Percentiles rank a stretch among this genome's conserved stretches.
phyloP scores from a whole-genome alignment of 768 basidiomycete species.

The Phylloporus sp. region DNA sequence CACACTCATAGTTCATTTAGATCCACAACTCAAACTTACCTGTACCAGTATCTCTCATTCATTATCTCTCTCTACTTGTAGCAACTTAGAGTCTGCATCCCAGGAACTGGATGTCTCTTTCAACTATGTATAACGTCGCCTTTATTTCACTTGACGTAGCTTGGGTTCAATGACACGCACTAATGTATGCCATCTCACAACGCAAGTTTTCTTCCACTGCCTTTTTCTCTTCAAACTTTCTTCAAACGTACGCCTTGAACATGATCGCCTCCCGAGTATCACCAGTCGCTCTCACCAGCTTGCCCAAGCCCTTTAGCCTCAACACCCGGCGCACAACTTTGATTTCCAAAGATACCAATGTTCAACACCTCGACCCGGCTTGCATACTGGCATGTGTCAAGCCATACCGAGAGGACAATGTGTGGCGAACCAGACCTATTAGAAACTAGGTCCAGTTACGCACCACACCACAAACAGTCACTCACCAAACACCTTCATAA shows the following conservation, averaged over 20 bases:
- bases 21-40: neutral
- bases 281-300: conserved; percentile 6
- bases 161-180: neutral
- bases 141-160: neutral
- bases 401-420: conserved; percentile 12
- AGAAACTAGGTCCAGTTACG: neutral
- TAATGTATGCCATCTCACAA: too few relatives aligned
- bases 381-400: conserved; percentile 8
- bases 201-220: conserved; percentile 2
- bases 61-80: neutral
- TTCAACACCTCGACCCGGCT: conserved; percentile 1
- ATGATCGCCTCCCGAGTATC: neutral
- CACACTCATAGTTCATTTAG: neutral
- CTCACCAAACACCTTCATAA: neutral
- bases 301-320: neutral
- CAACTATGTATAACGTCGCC: neutral
- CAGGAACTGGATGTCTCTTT: conserved; percentile 17
- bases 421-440: conserved; percentile 10
- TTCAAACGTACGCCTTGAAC: neutral
- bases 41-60: conserved; percentile 1
- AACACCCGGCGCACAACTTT: neutral
- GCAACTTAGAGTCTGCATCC: conserved; percentile 11
- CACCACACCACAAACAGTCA: neutral
- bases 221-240: neutral
- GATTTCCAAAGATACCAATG: conserved; percentile 5